Evolutionary conservation across 257 asterid species (phyloP).

Genomic region (Solanum neorickii): DNA sequence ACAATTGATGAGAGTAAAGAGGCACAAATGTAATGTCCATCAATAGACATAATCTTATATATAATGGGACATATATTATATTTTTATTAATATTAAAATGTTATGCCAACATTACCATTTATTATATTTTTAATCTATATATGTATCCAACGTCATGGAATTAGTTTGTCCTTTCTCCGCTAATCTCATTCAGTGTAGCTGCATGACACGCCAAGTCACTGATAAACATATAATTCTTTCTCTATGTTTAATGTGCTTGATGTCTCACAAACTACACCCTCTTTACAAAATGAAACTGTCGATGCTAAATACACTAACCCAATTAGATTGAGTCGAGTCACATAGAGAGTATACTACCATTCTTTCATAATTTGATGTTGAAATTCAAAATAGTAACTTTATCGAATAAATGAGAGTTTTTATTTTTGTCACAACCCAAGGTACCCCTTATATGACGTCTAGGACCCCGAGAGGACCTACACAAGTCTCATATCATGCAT

Average conservation of each 20-base stretch:
- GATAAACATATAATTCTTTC: background rate
- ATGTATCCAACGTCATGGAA: background rate
- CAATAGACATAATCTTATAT: too few relatives aligned
- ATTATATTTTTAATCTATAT: background rate
- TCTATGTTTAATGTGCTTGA: background rate
- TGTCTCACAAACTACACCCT: background rate
- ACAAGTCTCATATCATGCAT: too few relatives aligned
- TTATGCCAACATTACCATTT: background rate
- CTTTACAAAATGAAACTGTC: too few relatives aligned
- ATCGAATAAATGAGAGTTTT: too few relatives aligned
- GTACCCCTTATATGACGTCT: too few relatives aligned
- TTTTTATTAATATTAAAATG: too few relatives aligned
- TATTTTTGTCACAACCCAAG: too few relatives aligned
- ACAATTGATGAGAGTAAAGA: too few relatives aligned
- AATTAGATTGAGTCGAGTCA: background rate
- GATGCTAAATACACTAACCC: background rate
- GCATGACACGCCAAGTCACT: background rate
- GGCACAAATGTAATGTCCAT: too few relatives aligned
- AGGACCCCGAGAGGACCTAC: too few relatives aligned
- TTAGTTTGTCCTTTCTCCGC: background rate
- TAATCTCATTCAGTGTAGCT: background rate
- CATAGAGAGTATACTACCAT: background rate
- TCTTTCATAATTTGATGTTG: background rate
- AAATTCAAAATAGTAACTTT: background rate
- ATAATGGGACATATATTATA: too few relatives aligned